Percentiles rank a stretch among this genome's conserved stretches.
Evolutionary conservation across 192 early-diverging fungal genomes (phyloP).

Genomic region (Lunasporangiospora selenospora): DNA sequence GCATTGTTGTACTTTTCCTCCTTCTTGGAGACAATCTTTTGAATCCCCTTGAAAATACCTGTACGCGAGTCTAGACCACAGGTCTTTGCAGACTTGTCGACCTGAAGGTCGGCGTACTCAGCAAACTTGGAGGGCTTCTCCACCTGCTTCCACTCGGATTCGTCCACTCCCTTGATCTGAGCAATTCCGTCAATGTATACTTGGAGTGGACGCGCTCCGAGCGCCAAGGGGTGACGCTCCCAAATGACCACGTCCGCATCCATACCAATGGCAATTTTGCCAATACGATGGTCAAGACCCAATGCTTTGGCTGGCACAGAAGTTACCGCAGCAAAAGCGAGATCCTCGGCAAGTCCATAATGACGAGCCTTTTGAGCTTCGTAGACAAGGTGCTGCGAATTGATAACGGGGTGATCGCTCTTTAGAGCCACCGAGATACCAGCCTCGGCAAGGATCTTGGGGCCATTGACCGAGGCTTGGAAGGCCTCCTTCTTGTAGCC

Average conservation of each 20-base stretch:
- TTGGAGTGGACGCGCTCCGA: constrained; percentile 75
- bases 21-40: constrained; percentile 11
- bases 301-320: constrained; percentile 69
- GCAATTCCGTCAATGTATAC: constrained; percentile 75
- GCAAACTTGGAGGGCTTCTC: constrained; percentile 9
- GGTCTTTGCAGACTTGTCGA: constrained; percentile 5
- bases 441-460: constrained; percentile 63
- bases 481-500: constrained; percentile 79
- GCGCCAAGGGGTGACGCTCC: constrained; percentile 67
- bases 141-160: not conserved
- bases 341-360: constrained; percentile 65
- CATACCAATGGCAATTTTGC: constrained; percentile 63
- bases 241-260: constrained; percentile 85
- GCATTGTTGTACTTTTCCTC: constrained; percentile 4
- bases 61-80: not conserved
- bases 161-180: constrained; percentile 33
- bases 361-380: constrained; percentile 74
- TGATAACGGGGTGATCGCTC: constrained; percentile 76
- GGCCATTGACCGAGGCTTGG: constrained; percentile 57
- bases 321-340: constrained; percentile 68
- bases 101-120: not conserved
- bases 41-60: constrained; percentile 10
- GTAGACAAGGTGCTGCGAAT: constrained; percentile 71
- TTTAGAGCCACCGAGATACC: constrained; percentile 76
- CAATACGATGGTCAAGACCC: constrained; percentile 74